A percentile compares a stretch with the other conserved stretches of the same genome.
phyloP scores from a whole-genome alignment of 345 rosid species.

The Atalantia buxifolia region DNA sequence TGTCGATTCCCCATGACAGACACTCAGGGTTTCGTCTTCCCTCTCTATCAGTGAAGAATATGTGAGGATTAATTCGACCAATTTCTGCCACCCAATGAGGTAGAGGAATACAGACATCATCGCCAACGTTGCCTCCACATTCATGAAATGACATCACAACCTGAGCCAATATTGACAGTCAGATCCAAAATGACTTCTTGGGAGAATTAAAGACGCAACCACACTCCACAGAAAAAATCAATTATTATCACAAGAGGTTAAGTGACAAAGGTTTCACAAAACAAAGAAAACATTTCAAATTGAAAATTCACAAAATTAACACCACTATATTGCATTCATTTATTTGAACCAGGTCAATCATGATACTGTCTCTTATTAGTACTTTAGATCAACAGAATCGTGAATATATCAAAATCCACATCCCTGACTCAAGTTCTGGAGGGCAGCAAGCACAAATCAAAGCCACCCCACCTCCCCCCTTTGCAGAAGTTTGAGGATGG shows the following conservation, averaged over 20 bases:
- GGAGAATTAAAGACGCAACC: neutral
- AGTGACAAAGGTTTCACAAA: neutral
- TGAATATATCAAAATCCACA: neutral
- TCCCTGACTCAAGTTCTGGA: neutral
- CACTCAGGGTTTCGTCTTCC: slow-evolving; percentile 96
- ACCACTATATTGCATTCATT: neutral
- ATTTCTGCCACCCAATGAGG: slow-evolving; percentile 98
- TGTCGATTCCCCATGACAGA: slow-evolving; percentile 97
- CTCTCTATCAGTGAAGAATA: slow-evolving; percentile 95
- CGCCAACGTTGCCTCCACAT: slow-evolving; percentile 98
- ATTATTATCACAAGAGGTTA: neutral
- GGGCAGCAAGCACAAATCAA: slow-evolving; percentile 3
- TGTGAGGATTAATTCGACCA: slow-evolving; percentile 87
- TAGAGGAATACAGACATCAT: slow-evolving; percentile 94
- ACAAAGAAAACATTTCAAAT: neutral
- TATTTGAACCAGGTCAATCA: neutral
- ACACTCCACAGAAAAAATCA: neutral
- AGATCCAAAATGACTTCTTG: slow-evolving; percentile 16
- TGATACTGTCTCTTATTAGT: neutral
- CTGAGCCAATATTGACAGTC: slow-evolving; percentile 38
- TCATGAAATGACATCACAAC: slow-evolving; percentile 97
- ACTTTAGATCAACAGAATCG: neutral
- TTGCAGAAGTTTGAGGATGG: neutral
- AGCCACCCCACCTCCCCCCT: neutral
- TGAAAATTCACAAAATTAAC: neutral